These are phyloP conservation scores for Penicillium sp. DNA, from an alignment of 2,329 filamentous ascomycete species.

Conservation along the genomic window DNA sequence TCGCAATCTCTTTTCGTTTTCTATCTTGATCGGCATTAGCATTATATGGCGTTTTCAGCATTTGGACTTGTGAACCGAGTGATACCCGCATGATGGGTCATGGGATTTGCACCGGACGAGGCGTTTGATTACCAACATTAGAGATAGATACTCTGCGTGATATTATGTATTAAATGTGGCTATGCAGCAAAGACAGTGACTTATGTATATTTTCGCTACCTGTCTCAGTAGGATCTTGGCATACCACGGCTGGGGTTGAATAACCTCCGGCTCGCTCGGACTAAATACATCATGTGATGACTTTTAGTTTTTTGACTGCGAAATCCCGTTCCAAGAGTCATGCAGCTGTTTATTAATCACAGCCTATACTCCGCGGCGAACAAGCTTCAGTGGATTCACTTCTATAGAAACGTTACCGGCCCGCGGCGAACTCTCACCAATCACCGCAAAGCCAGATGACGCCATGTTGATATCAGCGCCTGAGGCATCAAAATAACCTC, in stretches of 20 bases:
- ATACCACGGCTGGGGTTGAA: too few relatives aligned
- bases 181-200: background rate
- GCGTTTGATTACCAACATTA: slow-evolving; percentile 3
- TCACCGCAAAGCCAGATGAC: slow-evolving; percentile 20
- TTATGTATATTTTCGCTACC: background rate
- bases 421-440: slow-evolving; percentile 12
- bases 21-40: slow-evolving; percentile 1
- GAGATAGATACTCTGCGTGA: background rate
- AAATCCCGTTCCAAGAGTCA: background rate
- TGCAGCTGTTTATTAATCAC: background rate
- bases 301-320: background rate
- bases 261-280: background rate
- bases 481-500: slow-evolving; percentile 14
- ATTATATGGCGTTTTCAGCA: background rate
- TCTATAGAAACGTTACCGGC: background rate
- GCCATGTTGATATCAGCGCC: slow-evolving; percentile 13
- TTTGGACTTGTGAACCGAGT: background rate
- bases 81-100: slow-evolving; percentile 10
- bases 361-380: background rate
- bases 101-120: background rate
- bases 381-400: background rate
- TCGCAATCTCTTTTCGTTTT: background rate
- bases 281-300: background rate
- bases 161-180: background rate
- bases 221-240: too few relatives aligned